Conservation (phyloP, 192 early-diverging fungal species). For the Linnemannia schmuckeri region DNA sequence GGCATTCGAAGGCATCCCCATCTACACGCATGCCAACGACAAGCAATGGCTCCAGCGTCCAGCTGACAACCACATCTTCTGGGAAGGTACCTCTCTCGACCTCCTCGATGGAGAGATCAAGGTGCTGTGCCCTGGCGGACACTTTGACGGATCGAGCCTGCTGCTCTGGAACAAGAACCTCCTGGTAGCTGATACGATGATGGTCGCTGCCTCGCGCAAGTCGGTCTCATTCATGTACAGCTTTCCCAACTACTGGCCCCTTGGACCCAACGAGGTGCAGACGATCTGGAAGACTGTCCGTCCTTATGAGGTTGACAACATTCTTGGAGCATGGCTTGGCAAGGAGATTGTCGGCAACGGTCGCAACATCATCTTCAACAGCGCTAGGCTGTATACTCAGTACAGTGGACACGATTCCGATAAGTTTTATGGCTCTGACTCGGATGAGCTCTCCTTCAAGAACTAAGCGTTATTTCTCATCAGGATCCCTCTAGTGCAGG, state of each 20-base stretch:
- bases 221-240: slow-evolving; percentile 57
- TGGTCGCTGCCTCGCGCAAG: slow-evolving; percentile 41
- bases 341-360: slow-evolving; percentile 32
- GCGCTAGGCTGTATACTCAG: slow-evolving; percentile 21
- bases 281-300: slow-evolving; percentile 28
- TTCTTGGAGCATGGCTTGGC: slow-evolving; percentile 32
- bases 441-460: slow-evolving; percentile 34
- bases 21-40: slow-evolving; percentile 40
- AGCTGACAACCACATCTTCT: slow-evolving; percentile 35
- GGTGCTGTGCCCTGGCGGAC: slow-evolving; percentile 40
- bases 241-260: slow-evolving; percentile 51
- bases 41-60: slow-evolving; percentile 50
- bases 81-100: slow-evolving; percentile 38
- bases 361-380: slow-evolving; percentile 30
- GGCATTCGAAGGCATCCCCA: slow-evolving; percentile 38
- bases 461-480: not conserved
- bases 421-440: slow-evolving; percentile 27
- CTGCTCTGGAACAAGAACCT: slow-evolving; percentile 48
- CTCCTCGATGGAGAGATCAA: slow-evolving; percentile 45
- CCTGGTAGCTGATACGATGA: slow-evolving; percentile 48
- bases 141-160: slow-evolving; percentile 47
- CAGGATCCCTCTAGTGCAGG: not conserved
- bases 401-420: slow-evolving; percentile 28
- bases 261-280: slow-evolving; percentile 18
- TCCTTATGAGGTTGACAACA: slow-evolving; percentile 34